phyloP scores from a whole-genome alignment of 169 alveolate species.

The Cryptosporidium tyzzeri region DNA sequence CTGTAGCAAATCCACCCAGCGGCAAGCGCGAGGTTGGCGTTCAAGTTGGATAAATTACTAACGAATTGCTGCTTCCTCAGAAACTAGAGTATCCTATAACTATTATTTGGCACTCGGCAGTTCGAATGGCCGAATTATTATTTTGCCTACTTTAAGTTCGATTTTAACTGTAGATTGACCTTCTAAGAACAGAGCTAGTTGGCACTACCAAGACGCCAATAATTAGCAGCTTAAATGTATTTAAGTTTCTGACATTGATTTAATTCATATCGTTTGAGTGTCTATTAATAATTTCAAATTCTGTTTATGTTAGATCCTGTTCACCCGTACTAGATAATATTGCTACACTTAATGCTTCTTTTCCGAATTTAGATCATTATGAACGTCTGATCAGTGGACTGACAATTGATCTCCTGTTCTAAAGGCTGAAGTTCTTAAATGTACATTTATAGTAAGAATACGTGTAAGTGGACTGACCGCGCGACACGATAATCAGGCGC shows the following conservation, averaged over 20 bases:
- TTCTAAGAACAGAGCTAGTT: background rate
- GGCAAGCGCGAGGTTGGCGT: background rate
- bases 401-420: no score
- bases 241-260: no score
- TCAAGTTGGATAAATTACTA: no score
- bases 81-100: background rate
- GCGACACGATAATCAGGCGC: conserved; percentile 5
- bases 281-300: no score
- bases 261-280: no score
- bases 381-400: background rate
- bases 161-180: background rate
- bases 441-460: background rate
- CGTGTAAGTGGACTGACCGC: background rate
- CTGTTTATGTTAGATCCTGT: no score
- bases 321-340: no score
- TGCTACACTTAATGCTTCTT: no score
- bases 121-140: background rate
- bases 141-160: no score
- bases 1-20: background rate
- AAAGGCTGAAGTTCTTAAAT: background rate
- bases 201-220: background rate
- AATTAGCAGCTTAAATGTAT: background rate
- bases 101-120: background rate
- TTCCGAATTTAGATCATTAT: no score
- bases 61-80: background rate